Evolutionary conservation across 768 basidiomycete species (phyloP).

Genomic region (Auricularia cornea): DNA sequence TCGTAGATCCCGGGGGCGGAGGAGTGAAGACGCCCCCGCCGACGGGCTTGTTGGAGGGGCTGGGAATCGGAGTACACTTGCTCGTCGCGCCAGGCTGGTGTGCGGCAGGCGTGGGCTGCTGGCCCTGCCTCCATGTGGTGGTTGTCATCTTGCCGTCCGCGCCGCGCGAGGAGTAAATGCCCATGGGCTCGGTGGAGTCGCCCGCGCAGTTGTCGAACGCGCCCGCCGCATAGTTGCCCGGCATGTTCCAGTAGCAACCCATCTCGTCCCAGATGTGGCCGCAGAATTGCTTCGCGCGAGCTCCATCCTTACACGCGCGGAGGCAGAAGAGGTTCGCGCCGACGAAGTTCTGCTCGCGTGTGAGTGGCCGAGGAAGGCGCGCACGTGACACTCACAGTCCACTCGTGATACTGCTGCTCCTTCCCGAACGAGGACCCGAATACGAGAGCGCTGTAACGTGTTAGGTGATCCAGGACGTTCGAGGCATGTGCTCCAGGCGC

Average conservation of each 20-base stretch:
- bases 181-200: slow-evolving; percentile 49
- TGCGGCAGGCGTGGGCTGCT: slow-evolving; percentile 44
- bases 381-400: slow-evolving; percentile 59
- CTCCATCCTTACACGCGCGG: slow-evolving; percentile 39
- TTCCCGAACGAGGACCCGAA: too few species aligned
- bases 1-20: too few species aligned
- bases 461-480: too few species aligned
- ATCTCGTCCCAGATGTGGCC: background rate
- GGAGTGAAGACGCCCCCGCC: too few species aligned
- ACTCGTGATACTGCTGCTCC: slow-evolving; percentile 54
- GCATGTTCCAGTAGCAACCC: slow-evolving; percentile 28
- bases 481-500: too few species aligned
- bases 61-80: slow-evolving; percentile 1
- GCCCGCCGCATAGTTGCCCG: slow-evolving; percentile 33
- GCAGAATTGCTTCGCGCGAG: slow-evolving; percentile 39
- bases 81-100: slow-evolving; percentile 29
- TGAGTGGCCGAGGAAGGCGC: slow-evolving; percentile 64
- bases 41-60: too few species aligned
- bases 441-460: background rate
- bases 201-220: slow-evolving; percentile 39
- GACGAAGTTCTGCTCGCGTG: slow-evolving; percentile 41
- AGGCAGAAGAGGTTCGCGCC: slow-evolving; percentile 54
- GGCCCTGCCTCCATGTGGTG: slow-evolving; percentile 61
- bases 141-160: slow-evolving; percentile 8
- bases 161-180: slow-evolving; percentile 41